These are phyloP conservation scores for Suillus occidentalis DNA, from an alignment of 768 basidiomycete genomes.

Conservation along the genomic window DNA sequence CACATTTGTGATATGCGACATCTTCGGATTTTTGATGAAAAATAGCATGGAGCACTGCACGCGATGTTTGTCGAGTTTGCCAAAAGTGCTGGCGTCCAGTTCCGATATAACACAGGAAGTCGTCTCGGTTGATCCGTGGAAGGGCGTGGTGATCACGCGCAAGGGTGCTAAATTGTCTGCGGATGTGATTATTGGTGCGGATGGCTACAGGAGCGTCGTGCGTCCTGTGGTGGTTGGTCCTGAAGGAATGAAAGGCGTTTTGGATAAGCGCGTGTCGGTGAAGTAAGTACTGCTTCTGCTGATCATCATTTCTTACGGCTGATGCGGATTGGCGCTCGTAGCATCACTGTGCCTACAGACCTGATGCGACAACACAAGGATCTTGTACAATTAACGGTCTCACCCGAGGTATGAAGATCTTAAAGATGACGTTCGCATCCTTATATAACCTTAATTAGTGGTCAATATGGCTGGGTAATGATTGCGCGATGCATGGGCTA, in stretches of 20 bases:
- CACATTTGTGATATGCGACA: background rate
- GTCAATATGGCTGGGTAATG: conserved; percentile 23
- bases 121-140: conserved; percentile 33
- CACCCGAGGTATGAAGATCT: conserved; percentile 12
- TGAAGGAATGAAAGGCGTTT: conserved; percentile 5
- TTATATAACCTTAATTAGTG: conserved; percentile 13
- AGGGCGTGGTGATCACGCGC: conserved; percentile 31
- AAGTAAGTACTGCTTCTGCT: conserved; percentile 11
- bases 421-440: background rate
- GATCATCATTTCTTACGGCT: background rate
- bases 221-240: conserved; percentile 32
- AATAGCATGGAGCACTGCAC: conserved; percentile 54
- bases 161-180: conserved; percentile 43
- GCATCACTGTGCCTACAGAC: conserved; percentile 20
- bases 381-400: conserved; percentile 12
- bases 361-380: conserved; percentile 19
- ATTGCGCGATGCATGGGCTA: conserved; percentile 17
- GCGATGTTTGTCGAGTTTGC: conserved; percentile 48
- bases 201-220: conserved; percentile 51
- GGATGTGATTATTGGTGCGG: conserved; percentile 61
- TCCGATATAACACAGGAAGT: conserved; percentile 44
- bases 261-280: conserved; percentile 17
- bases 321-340: background rate
- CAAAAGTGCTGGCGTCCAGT: conserved; percentile 43
- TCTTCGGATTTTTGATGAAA: background rate